Conservation (phyloP, 352 stramenopile genomes). For the Phytophthora citricola region DNA sequence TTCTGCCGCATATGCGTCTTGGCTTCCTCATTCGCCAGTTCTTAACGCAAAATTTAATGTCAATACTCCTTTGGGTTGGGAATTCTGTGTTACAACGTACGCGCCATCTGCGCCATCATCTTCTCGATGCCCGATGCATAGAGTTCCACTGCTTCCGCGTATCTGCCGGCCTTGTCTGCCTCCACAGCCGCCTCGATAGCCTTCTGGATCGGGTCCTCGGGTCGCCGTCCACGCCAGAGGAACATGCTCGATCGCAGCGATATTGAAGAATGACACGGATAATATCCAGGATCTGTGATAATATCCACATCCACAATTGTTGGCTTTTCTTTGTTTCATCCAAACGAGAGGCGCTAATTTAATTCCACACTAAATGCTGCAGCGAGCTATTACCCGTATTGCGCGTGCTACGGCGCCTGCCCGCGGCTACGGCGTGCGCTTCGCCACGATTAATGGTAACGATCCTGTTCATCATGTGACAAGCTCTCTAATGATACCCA, state of each 20-base stretch:
- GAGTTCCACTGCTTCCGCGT: conserved; percentile 64
- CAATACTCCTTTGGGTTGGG: background rate
- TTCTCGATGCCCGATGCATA: conserved; percentile 80
- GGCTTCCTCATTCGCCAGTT: conserved; percentile 40
- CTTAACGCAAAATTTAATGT: conserved; percentile 29
- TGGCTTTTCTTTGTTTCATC: conserved; percentile 15
- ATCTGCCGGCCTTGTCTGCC: conserved; percentile 56
- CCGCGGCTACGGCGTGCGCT: conserved; percentile 51
- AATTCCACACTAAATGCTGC: conserved; percentile 42
- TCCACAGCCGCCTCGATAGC: conserved; percentile 60
- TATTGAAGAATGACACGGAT: conserved; percentile 19
- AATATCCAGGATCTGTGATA: background rate
- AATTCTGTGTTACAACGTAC: conserved; percentile 40
- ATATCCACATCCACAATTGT: background rate
- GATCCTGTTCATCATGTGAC: background rate
- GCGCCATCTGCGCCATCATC: conserved; percentile 67
- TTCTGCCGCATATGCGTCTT: conserved; percentile 47
- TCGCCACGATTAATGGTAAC: conserved; percentile 74
- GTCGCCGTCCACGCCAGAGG: conserved; percentile 41
- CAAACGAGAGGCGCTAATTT: conserved; percentile 26
- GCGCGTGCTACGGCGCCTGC: conserved; percentile 24
- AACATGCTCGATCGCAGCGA: conserved; percentile 42
- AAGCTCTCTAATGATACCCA: background rate
- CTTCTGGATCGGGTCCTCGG: conserved; percentile 55
- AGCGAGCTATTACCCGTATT: conserved; percentile 47